Evolutionary conservation across 257 asterid genomes (phyloP), one percentile per base, ranked within the genome.

Genomic region (Ajuga chamaepitys): DNA sequence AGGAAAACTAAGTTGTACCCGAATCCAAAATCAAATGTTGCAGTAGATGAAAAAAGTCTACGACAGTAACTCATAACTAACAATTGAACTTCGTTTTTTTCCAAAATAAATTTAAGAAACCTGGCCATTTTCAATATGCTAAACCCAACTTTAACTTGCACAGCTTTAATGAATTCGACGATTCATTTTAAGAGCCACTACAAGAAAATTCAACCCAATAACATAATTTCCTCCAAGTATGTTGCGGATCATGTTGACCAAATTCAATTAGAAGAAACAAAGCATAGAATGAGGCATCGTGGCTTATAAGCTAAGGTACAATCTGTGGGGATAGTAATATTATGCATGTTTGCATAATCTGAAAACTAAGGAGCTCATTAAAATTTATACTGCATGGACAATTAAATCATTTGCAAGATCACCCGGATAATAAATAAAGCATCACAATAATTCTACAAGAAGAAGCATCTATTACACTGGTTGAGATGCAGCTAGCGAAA

Each of bases 381-480:
- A 44, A 21, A 14, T 41, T 55, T 52, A 16, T 22, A 56, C 42
- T 37, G 52, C 62, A 60, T 51, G 63, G 12, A 47, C 21, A 58
- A 55, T n/a, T 30, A 62, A 58, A 72, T 54, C 50, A 58, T 10
- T 58, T 62, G 63, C 53, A 66, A 35, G 61, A 72, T 35, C 52
- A 51, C 47, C 25, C 40, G n/a, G n/a, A n/a, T n/a, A n/a, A n/a
- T n/a, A n/a, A 14, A 70, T 5, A 60, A 61, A 61, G 48, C 7
- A 10, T 64, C 66, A 48, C 67, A 37, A 58, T 52, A 71, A 59
- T 17, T 71, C 51, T 34, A 73, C 66, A 71, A 87, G 75, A 84
- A 81, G 97, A 83, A 81, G 86, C 93, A 94, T 94, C 99, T 94
- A 94, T 91, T 94, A 94, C 99, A 94, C 99, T 85, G 99, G 99